Evolutionary conservation across 2,329 filamentous ascomycete species (phyloP), one percentile per base, ranked within the genome.

Genomic region (Aspergillus aculeatus): DNA sequence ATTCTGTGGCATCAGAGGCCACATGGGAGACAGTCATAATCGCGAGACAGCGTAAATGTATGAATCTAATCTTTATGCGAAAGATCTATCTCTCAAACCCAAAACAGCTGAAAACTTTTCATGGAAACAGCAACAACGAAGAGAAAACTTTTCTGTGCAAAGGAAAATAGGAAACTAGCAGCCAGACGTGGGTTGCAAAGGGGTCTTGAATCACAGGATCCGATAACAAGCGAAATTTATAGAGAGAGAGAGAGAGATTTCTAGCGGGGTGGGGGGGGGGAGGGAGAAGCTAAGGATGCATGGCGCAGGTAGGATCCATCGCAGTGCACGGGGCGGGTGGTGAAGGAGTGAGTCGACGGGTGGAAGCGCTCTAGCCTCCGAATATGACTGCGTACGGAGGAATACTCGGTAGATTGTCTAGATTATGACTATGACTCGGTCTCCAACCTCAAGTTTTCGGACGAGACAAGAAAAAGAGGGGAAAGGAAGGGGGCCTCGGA

Each of bases 1-100:
- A 51, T 19, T 57, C 55, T 6, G 48, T 51, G 29, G 48, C 55
- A 52, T 24, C 7, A 11, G 32, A 35, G 21, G 44, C 19, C 26
- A 47, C 41, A 47, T 48, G 38, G 41, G 53, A 24, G 29, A 32
- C 41, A 48, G 53, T 48, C 53, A 55, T 55, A 35, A 48, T 48
- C 53, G 16, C 23, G 12, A 47, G 19, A 31, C 31, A 26, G 24
- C 29, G 41, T 55, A 21, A 47, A 19, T 11, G n/a, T 31, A 31
- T 23, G 16, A 47, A 5, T 23, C 19, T 38, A 41, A 48, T 32
- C 24, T 21, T 31, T 55, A 16, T 55, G 14, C 2, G 32, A 48
- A 19, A 35, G 5, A n/a, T n/a, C n/a, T n/a, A 12, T 11, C n/a
- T 48, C 23, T 23, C 19, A 41, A 19, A 23, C 11, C 21, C 24